Conservation (phyloP, 305 asterid genomes). For the Fraxinus nigra region DNA sequence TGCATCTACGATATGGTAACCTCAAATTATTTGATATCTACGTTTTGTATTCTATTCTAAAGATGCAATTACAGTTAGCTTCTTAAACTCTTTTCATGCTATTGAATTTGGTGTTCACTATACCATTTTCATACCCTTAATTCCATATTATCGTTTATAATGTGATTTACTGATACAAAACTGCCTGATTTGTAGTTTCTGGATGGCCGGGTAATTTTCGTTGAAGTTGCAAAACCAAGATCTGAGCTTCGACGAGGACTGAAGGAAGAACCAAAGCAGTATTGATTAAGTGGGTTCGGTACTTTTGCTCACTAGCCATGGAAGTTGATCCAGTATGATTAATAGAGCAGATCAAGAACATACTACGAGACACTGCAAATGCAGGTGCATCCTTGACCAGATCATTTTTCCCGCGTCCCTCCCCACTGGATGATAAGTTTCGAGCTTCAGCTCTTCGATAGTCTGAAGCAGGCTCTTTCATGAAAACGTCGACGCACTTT, state of each 20-base stretch:
- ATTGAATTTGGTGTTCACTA: background rate
- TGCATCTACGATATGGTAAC: background rate
- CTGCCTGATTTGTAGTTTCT: background rate
- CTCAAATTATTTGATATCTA: background rate
- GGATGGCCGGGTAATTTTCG: constrained; percentile 42
- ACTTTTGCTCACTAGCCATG: background rate
- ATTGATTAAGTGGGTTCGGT: background rate
- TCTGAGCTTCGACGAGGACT: constrained; percentile 27
- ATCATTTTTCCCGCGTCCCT: background rate
- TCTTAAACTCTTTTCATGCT: background rate
- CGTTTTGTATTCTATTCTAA: background rate
- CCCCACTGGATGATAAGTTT: background rate
- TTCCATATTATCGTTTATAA: background rate
- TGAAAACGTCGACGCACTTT: background rate
- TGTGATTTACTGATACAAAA: background rate
- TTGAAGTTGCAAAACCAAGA: constrained; percentile 49
- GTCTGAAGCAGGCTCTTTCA: background rate
- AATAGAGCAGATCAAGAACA: background rate
- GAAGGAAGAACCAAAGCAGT: constrained; percentile 10
- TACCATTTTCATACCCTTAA: background rate
- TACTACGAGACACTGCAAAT: background rate
- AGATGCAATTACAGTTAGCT: background rate
- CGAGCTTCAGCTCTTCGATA: background rate
- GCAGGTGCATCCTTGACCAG: background rate
- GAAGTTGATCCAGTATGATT: background rate